phyloP scores from a whole-genome alignment of 1,284 basidiomycete genomes.

The Cryptococcus sp. region DNA sequence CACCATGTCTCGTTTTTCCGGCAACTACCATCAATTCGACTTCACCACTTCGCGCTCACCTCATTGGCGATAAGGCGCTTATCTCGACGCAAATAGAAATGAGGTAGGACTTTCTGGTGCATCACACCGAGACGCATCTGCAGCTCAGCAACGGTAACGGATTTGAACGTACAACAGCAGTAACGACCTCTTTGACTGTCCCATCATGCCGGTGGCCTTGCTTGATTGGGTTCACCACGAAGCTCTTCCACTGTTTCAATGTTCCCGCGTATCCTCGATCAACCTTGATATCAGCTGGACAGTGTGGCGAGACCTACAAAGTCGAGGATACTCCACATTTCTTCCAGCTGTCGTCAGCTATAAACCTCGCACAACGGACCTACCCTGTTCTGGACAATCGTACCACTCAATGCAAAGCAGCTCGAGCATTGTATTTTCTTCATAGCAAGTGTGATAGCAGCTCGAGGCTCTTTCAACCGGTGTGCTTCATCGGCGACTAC shows the following conservation, averaged over 20 bases:
- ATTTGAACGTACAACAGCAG: slow-evolving; percentile 32
- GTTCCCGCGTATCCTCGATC: slow-evolving; percentile 44
- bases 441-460: slow-evolving; percentile 41
- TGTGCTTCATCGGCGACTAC: slow-evolving; percentile 46
- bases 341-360: slow-evolving; percentile 35
- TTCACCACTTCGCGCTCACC: slow-evolving; percentile 12
- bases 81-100: slow-evolving; percentile 50
- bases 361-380: background rate
- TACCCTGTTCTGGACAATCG: slow-evolving; percentile 46
- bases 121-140: slow-evolving; percentile 32
- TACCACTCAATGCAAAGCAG: slow-evolving; percentile 40
- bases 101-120: slow-evolving; percentile 44
- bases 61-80: slow-evolving; percentile 48
- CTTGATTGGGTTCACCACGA: slow-evolving; percentile 44
- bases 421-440: slow-evolving; percentile 38
- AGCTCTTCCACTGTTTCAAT: slow-evolving; percentile 38
- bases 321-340: slow-evolving; percentile 50
- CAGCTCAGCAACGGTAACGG: background rate
- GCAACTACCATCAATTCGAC: slow-evolving; percentile 34
- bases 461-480: slow-evolving; percentile 35
- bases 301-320: slow-evolving; percentile 34
- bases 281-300: slow-evolving; percentile 17
- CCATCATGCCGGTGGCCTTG: slow-evolving; percentile 45
- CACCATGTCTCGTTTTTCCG: slow-evolving; percentile 49
- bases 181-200: slow-evolving; percentile 36